These are phyloP conservation scores for Scortechinia acanthostroma DNA, from an alignment of 2,329 filamentous ascomycete genomes.

Conservation along the genomic window DNA sequence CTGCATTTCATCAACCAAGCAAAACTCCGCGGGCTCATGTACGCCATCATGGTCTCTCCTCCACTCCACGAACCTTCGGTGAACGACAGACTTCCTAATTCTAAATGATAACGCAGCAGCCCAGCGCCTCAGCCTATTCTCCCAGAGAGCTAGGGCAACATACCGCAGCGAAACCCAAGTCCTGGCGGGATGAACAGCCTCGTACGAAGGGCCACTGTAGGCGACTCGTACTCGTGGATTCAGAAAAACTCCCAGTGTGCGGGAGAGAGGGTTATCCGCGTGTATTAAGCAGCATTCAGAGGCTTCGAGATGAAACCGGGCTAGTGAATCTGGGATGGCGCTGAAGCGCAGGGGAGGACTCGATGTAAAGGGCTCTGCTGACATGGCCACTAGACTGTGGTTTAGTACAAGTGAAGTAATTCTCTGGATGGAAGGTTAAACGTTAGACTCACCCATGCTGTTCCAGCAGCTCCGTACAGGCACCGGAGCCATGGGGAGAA, in stretches of 20 bases:
- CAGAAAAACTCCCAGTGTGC: constrained; percentile 48
- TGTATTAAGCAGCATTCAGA: constrained; percentile 76
- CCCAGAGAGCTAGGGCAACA: constrained; percentile 48
- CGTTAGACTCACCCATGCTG: constrained; percentile 32
- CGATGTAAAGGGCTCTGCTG: constrained; percentile 42
- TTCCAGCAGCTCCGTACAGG: constrained; percentile 52
- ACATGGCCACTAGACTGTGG: constrained; percentile 29
- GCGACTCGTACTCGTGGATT: constrained; percentile 66
- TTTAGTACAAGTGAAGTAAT: constrained; percentile 5
- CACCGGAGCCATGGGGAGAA: constrained; percentile 38
- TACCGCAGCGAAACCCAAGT: constrained; percentile 38
- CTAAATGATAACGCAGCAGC: constrained; percentile 15
- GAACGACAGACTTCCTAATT: constrained; percentile 12
- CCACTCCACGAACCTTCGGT: constrained; percentile 23
- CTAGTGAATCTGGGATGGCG: constrained; percentile 55
- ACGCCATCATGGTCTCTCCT: constrained; percentile 20
- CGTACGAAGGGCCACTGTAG: constrained; percentile 47
- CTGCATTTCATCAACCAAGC: constrained; percentile 55
- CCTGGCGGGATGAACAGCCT: constrained; percentile 29
- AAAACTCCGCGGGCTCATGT: constrained; percentile 20
- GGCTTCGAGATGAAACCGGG: constrained; percentile 59
- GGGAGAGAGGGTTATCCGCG: constrained; percentile 56
- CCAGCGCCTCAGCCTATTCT: constrained; percentile 43
- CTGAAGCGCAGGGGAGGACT: constrained; percentile 46
- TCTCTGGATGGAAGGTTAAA: constrained; percentile 3